Base-by-base conservation (phyloP, 2,329 filamentous ascomycete genomes). In the Claviceps cyperi region DNA sequence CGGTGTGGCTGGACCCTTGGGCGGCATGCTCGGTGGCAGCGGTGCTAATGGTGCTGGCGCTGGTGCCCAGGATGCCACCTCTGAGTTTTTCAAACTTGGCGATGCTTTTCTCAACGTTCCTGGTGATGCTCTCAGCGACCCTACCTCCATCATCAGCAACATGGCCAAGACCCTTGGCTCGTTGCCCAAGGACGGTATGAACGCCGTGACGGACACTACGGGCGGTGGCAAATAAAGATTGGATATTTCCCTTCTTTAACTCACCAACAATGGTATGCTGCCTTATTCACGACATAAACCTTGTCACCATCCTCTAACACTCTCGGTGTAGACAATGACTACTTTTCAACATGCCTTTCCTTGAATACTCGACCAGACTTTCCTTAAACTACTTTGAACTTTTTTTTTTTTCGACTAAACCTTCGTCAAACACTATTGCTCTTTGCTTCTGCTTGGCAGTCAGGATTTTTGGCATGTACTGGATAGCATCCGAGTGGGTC, bases 31-130 rank as follows among this genome's bases (percentile, higher is more conserved):
- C 17, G 40, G 35, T 17, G n/a, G 38, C 13, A 28, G 38, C 22
- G 40, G 32, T 28, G 24, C 19, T n/a, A 36, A 17, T 5, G 24
- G 9, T 28, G 2, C 13, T 17, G 44, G 32, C 4, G 15, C 9
- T 2, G 50, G 13, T n/a, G 47, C 2, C 36, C 55, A 57, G 47
- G 44, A 43, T 7, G 43, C 39, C 13, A 22, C 50, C 3, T 50
- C 54, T n/a, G 47, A 51, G 15, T 2, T 55, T 35, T 57, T 57
- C 52, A 53, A 53, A 39, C 9, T 46, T 2, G 55, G 28, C 5
- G 55, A 57, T 22, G 46, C 19, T 8, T 14, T 54, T 9, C 53
- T 57, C 37, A 57, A 57, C 50, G 48, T 51, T 15, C 55, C 54
- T 28, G 32, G 44, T 36, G 54, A 57, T 21, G 51, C 39, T 9